Evolutionary conservation across 441 rosid genomes (phyloP), one percentile per base, ranked within the genome.

Genomic region (Gossypium lobatum): DNA sequence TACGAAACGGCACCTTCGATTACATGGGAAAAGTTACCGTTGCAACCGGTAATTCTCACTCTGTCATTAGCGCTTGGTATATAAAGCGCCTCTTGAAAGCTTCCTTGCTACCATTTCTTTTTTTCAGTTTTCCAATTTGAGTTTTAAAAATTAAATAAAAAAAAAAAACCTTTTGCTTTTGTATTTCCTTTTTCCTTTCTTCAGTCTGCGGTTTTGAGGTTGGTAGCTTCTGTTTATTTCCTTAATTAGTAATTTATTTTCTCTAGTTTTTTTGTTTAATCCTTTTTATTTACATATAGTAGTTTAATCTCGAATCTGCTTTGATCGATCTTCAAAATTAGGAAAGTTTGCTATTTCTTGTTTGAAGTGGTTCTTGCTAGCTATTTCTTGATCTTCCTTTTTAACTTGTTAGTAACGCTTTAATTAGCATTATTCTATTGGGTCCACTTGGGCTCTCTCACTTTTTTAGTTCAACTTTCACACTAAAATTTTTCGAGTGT

Each of bases 51-150:
- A 26, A 74, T 75, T 71, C 78, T 72, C 17, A 59, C 75, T 46
- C 80, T 73, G 65, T 85, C 73, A 82, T 80, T 84, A 80, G 88
- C 90, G 83, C 87, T 85, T 80, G 86, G 74, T 83, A 86, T 85
- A 88, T 73, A 83, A 76, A 7, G 75, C 70, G 73, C 77, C 74
- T 18, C 70, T 76, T 78, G 75, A 70, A 4, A 53, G 3, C 46
- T 1, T 20, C 46, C 37, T 61, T 2, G 20, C 69, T 39, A 2
- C n/a, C 45, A 2, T 18, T 3, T 25, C n/a, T 6, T 23, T 50
- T 7, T 48, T 63, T 58, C 45, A 39, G 45, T 39, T 39, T 39
- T 39, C 45, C 45, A 7, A 39, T 71, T 80, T 75, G 50, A 75
- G 70, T 73, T 46, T 21, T 21, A 11, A 14, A 28, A 61, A 61